Evolutionary conservation across 495 filamentous ascomycete species (phyloP), one percentile per base, ranked within the genome.

Genomic region (Hyaloscypha bicolor): DNA sequence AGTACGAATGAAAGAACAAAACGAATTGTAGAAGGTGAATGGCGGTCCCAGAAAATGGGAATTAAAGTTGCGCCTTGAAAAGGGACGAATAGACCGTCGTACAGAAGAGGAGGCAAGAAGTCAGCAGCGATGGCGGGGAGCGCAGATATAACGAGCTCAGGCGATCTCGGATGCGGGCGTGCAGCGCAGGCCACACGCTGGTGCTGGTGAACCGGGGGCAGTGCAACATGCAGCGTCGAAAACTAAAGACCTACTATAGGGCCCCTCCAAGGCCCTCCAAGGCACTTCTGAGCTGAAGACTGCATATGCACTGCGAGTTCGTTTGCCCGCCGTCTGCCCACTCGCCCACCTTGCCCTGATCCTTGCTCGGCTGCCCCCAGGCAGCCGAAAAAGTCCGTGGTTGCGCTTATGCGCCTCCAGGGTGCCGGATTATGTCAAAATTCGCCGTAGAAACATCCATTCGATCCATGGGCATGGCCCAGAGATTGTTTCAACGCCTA

Each of bases 1-100:
- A 60, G 58, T 71, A 74, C 48, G 68, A 74, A 74, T 42, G 59
- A 72, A 73, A 35, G 69, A 73, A 69, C 73, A 76, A 75, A 73
- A 73, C 72, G 75, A 78, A 77, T 77, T 76, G 78, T 79, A 77
- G 74, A 79, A 75, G 78, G 77, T 78, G 79, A 78, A 81, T 79
- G 82, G 81, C 82, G 78, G 80, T 83, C 82, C 84, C 82, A 79
- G 79, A 74, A 81, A 76, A 79, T 76, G 80, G 85, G 85, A 80
- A 86, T 83, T 83, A 83, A 79, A 80, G 79, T 61, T 79, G 81
- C 81, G 79, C 83, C 84, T 80, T 69, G 77, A 76, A 25, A 70
- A 71, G 73, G 77, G 56, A 61, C 64, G 69, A 76, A 76, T 70
- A 78, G 77, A 75, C 58, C 65, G 66, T 71, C 76, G 76, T 75